A percentile compares a stretch with the other conserved stretches of the same genome.
These are phyloP conservation scores for Malbranchea zuffiana DNA, from an alignment of 2,329 filamentous ascomycete genomes.

Conservation along the genomic window DNA sequence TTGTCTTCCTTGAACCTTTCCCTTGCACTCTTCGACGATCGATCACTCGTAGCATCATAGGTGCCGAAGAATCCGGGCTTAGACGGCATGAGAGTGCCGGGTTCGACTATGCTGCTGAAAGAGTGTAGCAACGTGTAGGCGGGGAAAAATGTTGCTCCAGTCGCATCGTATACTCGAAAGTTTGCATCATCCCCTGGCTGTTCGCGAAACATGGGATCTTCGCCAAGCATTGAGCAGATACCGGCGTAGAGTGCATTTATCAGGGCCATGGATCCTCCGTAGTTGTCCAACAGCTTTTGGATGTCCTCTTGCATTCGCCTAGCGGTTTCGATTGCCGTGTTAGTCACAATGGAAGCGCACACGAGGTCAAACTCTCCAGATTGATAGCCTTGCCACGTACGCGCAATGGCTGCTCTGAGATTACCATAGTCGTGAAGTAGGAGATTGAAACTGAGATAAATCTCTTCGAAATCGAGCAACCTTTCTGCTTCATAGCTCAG, in stretches of 20 bases:
- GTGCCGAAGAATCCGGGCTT: conserved; percentile 7
- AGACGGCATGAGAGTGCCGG: background rate
- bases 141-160: conserved; percentile 3
- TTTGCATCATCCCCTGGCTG: conserved; percentile 14
- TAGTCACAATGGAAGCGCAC: conserved; percentile 19
- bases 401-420: conserved; percentile 15
- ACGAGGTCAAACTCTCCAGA: conserved; percentile 16
- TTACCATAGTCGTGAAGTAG: conserved; percentile 18
- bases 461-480: conserved; percentile 17
- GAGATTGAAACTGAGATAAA: conserved; percentile 15
- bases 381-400: conserved; percentile 19
- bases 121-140: conserved; percentile 13
- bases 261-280: conserved; percentile 12
- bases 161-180: conserved; percentile 12
- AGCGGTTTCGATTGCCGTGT: conserved; percentile 22
- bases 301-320: conserved; percentile 18
- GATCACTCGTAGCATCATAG: conserved; percentile 14
- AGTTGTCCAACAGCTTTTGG: conserved; percentile 12
- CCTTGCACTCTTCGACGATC: conserved; percentile 18
- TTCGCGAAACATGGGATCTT: conserved; percentile 10
- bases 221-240: conserved; percentile 8
- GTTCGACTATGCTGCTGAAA: conserved; percentile 8
- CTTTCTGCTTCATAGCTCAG: conserved; percentile 28
- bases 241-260: conserved; percentile 9
- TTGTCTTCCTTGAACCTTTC: conserved; percentile 30